A percentile compares a stretch with the other conserved stretches of the same genome.
These are phyloP conservation scores for Diplotaxis tenuifolia DNA, from an alignment of 345 rosid species.

Conservation along the genomic window DNA sequence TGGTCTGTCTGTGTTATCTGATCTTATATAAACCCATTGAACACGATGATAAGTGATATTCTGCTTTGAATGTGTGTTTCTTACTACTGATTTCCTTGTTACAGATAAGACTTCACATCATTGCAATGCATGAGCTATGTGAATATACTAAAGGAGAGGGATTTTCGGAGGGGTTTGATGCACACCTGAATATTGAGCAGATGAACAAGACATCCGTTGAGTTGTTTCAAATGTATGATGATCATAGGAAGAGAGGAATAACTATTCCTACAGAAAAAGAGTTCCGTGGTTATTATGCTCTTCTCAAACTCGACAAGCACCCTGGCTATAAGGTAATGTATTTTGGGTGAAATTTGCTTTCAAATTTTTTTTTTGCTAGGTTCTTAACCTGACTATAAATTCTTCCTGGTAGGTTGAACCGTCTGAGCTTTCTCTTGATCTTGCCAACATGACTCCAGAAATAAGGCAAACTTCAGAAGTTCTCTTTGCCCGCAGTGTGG, in stretches of 20 bases:
- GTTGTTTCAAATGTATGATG: constrained; percentile 96
- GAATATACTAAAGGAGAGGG: constrained; percentile 96
- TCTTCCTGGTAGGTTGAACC: constrained; percentile 81
- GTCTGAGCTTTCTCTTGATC: constrained; percentile 92
- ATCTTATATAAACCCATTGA: neutral
- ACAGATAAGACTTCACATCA: constrained; percentile 94
- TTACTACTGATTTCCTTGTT: constrained; percentile 35
- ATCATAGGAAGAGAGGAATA: constrained; percentile 89
- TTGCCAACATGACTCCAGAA: constrained; percentile 97
- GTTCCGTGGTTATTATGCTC: constrained; percentile 97
- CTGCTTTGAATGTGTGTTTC: constrained; percentile 19
- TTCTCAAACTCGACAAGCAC: constrained; percentile 98
- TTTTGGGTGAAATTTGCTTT: neutral
- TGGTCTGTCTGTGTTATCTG: constrained; percentile 63
- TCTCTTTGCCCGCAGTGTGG: constrained; percentile 84
- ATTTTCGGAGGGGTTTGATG: constrained; percentile 96
- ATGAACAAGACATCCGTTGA: constrained; percentile 99
- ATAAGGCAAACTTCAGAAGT: constrained; percentile 90
- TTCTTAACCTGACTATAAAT: constrained; percentile 22
- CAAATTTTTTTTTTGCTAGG: neutral
- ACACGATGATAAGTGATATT: neutral
- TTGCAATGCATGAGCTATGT: constrained; percentile 96
- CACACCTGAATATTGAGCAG: constrained; percentile 97
- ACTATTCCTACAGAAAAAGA: constrained; percentile 72
- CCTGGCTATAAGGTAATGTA: constrained; percentile 93